A percentile compares a stretch with the other conserved stretches of the same genome.
phyloP scores from a whole-genome alignment of 352 stramenopile genomes.

The Elongisporangium anandrum region DNA sequence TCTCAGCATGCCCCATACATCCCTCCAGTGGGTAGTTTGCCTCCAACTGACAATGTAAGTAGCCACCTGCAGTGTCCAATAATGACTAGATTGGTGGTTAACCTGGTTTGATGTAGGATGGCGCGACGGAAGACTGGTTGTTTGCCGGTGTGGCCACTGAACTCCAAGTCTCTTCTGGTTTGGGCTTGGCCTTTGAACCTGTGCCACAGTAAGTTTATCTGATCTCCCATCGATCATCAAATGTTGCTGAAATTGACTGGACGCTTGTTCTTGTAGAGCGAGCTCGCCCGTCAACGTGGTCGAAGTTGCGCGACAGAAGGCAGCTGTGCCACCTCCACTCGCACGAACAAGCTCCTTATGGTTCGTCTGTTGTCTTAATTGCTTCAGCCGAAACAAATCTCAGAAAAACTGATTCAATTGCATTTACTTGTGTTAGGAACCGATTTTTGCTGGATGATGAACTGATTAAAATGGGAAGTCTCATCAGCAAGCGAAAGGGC shows the following conservation, averaged over 20 bases:
- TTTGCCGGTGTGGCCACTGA: conserved; percentile 86
- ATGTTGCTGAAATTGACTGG: not conserved
- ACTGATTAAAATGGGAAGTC: conserved; percentile 78
- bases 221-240: not conserved
- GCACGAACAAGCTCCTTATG: conserved; percentile 75
- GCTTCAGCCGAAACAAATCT: not conserved
- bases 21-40: conserved; percentile 50
- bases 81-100: conserved; percentile 1
- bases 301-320: conserved; percentile 76
- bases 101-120: conserved; percentile 43
- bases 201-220: conserved; percentile 43
- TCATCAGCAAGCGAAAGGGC: conserved; percentile 87
- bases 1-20: conserved; percentile 49
- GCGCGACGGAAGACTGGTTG: conserved; percentile 84
- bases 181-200: conserved; percentile 68
- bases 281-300: conserved; percentile 53
- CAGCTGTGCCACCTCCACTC: conserved; percentile 54
- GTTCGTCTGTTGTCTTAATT: conserved; percentile 10
- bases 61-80: conserved; percentile 1
- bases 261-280: conserved; percentile 18
- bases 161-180: conserved; percentile 79
- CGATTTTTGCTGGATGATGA: conserved; percentile 85
- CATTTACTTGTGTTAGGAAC: conserved; percentile 28
- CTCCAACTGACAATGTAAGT: conserved; percentile 66
- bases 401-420: not conserved